Evolutionary conservation across 352 stramenopile genomes (phyloP), one percentile per base, ranked within the genome.

Genomic region (Pelagophyceae sp.): DNA sequence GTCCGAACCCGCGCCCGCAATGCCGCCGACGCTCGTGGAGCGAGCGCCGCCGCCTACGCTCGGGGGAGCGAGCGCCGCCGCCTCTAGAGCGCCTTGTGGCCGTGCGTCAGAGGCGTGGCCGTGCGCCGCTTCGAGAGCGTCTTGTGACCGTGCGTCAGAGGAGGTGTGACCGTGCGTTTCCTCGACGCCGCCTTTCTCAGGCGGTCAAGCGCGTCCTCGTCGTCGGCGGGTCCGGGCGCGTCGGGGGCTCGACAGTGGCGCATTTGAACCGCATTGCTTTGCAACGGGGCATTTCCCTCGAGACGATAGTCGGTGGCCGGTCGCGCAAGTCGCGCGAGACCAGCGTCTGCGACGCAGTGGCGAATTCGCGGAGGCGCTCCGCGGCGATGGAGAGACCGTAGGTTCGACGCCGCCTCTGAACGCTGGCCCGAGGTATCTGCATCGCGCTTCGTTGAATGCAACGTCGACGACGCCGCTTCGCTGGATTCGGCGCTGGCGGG

Each of bases 161-260:
- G n/a, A n/a, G n/a, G n/a, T n/a, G n/a, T n/a, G n/a, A n/a, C n/a
- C n/a, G n/a, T n/a, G n/a, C n/a, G n/a, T n/a, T n/a, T n/a, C n/a
- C n/a, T n/a, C n/a, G n/a, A n/a, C n/a, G n/a, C n/a, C n/a, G 50
- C 50, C 50, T 27, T 27, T 17, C 50, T 61, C 50, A 27, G 17
- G 27, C 50, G 50, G 17, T 27, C 17, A 67, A 15, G 31, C 60
- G 81, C 31, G 78, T 86, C 20, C 75, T 86, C 2, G 81, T 86
- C 1, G 74, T 85, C 0, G 82, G 82, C 25, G 82, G 82, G 17
- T 81, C 75, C 29, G 82, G 82, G 0, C 63, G 82, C 29, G 82
- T 86, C 20, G 82, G 82, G 6, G 82, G 76, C 0, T 83, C 77
- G 23, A 85, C 82, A 0, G 79, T 82, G 0, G 54, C 77, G 29